phyloP scores from a whole-genome alignment of 75 land plant genomes.

The Pseudotsuga menziesii region DNA sequence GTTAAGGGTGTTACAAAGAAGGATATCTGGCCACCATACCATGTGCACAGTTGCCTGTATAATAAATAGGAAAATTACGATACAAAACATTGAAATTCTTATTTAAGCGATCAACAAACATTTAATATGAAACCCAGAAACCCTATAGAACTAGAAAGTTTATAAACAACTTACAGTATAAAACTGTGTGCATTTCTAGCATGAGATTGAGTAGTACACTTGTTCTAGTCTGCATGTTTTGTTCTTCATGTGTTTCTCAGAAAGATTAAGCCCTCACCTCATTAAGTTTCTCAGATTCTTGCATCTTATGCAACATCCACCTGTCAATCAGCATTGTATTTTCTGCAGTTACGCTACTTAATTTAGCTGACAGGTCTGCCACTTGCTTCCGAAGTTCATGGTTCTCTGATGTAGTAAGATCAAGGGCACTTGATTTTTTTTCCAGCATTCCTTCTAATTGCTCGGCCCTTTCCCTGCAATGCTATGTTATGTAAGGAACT shows the following conservation, averaged over 20 bases:
- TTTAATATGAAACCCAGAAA: background rate
- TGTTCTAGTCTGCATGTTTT: background rate
- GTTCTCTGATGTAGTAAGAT: slow-evolving; percentile 56
- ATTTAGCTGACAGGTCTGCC: slow-evolving; percentile 35
- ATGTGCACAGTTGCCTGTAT: background rate
- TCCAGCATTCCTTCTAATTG: slow-evolving; percentile 45
- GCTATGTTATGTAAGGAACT: slow-evolving; percentile 8
- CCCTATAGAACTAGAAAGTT: background rate
- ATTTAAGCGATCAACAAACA: background rate
- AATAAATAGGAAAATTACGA: background rate
- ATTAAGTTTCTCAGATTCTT: slow-evolving; percentile 92
- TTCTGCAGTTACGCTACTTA: slow-evolving; percentile 50
- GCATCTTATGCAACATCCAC: slow-evolving; percentile 94
- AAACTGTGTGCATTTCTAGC: background rate
- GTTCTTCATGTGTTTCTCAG: background rate
- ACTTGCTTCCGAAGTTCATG: slow-evolving; percentile 47
- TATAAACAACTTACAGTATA: background rate
- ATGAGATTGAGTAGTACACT: background rate
- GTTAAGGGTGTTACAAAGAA: background rate
- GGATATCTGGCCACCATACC: background rate
- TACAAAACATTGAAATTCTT: background rate
- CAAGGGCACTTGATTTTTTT: slow-evolving; percentile 59
- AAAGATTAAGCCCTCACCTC: slow-evolving; percentile 50
- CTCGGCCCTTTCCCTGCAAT: slow-evolving; percentile 19
- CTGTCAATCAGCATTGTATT: slow-evolving; percentile 87